Conservation (phyloP, 495 filamentous ascomycete genomes). For the Parmelia sp. region DNA sequence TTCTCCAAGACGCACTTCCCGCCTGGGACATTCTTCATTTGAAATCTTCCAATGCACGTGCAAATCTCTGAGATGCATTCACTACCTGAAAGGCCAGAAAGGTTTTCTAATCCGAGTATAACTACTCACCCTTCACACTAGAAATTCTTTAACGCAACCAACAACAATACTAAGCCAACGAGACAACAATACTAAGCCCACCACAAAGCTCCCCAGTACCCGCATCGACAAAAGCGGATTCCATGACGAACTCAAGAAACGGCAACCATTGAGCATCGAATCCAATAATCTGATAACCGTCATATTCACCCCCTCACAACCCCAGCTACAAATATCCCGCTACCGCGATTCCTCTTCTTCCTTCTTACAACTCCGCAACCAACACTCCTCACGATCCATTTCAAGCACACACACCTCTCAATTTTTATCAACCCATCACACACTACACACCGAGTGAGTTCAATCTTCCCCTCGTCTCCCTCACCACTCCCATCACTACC, state of each 20-base stretch:
- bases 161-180: slow-evolving; percentile 2
- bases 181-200: neutral
- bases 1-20: too few species aligned
- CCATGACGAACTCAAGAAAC: neutral
- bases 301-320: neutral
- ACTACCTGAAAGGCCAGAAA: neutral
- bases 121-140: neutral
- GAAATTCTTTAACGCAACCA: neutral
- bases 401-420: neutral
- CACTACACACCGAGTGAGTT: neutral
- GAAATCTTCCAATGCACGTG: too few species aligned
- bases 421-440: neutral
- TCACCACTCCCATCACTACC: neutral
- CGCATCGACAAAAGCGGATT: neutral
- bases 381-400: neutral
- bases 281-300: neutral
- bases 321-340: neutral
- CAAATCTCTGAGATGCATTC: too few species aligned
- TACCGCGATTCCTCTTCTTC: neutral
- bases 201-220: neutral
- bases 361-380: neutral
- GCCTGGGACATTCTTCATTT: too few species aligned
- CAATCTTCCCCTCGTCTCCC: neutral
- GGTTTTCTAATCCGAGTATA: too few species aligned
- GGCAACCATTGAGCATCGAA: neutral